These are phyloP conservation scores for Xylaria nigripes DNA, from an alignment of 495 filamentous ascomycete genomes.

Conservation along the genomic window DNA sequence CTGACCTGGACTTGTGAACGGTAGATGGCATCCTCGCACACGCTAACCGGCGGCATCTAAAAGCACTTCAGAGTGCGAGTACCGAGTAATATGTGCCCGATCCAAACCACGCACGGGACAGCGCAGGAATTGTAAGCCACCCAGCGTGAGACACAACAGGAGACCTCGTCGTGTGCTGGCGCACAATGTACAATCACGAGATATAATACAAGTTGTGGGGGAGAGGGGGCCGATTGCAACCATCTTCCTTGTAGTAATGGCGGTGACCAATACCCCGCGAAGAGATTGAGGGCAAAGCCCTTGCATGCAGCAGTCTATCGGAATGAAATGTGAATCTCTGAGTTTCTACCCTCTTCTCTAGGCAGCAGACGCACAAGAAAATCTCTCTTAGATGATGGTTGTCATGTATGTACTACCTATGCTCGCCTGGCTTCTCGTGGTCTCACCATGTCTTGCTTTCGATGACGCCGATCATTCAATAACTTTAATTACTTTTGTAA, in stretches of 20 bases:
- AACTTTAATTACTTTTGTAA: not conserved
- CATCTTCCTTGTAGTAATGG: not conserved
- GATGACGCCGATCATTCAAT: not conserved
- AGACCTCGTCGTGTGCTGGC: not conserved
- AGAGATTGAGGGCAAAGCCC: not conserved
- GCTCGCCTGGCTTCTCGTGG: not conserved
- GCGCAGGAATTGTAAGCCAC: not conserved
- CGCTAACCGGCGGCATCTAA: too few species aligned
- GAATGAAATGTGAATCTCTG: not conserved
- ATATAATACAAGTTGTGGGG: not conserved
- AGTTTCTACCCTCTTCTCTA: not conserved
- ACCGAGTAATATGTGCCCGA: not conserved
- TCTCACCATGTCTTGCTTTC: not conserved
- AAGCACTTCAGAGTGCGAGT: too few species aligned
- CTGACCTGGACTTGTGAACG: too few species aligned
- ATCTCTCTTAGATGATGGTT: not conserved
- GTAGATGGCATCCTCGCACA: too few species aligned
- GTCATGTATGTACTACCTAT: not conserved
- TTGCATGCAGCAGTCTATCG: not conserved
- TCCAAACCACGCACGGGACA: not conserved
- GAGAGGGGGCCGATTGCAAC: not conserved
- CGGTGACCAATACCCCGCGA: not conserved
- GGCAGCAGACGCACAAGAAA: not conserved
- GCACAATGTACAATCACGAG: not conserved
- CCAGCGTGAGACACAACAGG: not conserved